A percentile compares a stretch with the other conserved stretches of the same genome.
These are phyloP conservation scores for Ramaria sp. DNA, from an alignment of 768 basidiomycete genomes.

Conservation along the genomic window DNA sequence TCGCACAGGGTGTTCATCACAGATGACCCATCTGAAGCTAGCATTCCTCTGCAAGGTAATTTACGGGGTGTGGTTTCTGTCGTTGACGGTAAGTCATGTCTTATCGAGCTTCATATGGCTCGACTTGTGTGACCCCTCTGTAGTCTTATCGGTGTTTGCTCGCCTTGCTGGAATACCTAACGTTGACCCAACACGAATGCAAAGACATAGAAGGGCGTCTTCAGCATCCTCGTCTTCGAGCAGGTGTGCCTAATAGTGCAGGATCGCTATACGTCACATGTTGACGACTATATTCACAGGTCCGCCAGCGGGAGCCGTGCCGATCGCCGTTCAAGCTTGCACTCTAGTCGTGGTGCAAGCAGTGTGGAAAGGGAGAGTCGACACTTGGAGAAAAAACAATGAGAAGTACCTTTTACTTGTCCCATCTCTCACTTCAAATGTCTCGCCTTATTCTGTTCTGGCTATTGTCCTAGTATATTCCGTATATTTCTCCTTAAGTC, in stretches of 20 bases:
- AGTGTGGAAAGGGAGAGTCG: not conserved
- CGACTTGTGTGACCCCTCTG: not conserved
- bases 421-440: not conserved
- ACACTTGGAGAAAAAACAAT: not conserved
- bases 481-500: no score
- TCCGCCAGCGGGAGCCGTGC: not conserved
- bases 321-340: not conserved
- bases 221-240: slow-evolving; percentile 37
- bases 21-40: slow-evolving; percentile 35
- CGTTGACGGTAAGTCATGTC: slow-evolving; percentile 53
- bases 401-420: not conserved
- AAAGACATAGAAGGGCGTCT: slow-evolving; percentile 69
- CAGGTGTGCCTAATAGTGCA: not conserved
- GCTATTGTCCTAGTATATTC: no score
- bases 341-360: not conserved
- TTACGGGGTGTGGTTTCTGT: slow-evolving; percentile 61
- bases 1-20: slow-evolving; percentile 74
- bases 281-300: not conserved
- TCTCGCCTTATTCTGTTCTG: not conserved
- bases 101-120: not conserved
- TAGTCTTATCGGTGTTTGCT: slow-evolving; percentile 74
- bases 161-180: slow-evolving; percentile 60
- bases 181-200: slow-evolving; percentile 69
- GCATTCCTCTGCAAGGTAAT: slow-evolving; percentile 9
- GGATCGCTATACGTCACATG: not conserved